Evolutionary conservation across 192 early-diverging fungal genomes (phyloP).

Genomic region (Obelidium mucronatum): DNA sequence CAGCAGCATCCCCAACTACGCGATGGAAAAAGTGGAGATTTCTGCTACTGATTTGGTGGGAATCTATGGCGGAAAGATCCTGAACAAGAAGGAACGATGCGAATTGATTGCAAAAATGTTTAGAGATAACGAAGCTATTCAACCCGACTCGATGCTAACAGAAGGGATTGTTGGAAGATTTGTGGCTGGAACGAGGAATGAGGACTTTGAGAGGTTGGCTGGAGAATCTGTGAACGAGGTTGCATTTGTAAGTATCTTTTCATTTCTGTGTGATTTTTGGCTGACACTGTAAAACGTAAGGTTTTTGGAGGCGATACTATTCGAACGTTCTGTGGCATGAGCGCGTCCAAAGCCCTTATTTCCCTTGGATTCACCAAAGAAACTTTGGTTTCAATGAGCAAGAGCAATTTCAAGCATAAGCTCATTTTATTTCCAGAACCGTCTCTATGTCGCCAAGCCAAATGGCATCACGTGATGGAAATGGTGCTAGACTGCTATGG

Average conservation of each 20-base stretch:
- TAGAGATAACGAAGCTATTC: background rate
- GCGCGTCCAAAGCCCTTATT: background rate
- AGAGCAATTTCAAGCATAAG: background rate
- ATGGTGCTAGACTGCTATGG: constrained; percentile 6
- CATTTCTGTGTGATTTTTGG: background rate
- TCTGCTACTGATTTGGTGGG: background rate
- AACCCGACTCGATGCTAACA: background rate
- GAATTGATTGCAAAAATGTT: background rate
- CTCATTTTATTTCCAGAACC: constrained; percentile 23
- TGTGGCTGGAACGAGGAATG: background rate
- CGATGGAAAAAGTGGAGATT: background rate
- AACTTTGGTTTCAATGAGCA: background rate
- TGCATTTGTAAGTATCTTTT: constrained; percentile 1
- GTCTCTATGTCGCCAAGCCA: background rate
- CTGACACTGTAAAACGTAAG: background rate
- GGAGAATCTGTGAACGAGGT: background rate
- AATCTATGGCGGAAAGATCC: background rate
- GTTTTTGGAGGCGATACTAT: constrained; percentile 29
- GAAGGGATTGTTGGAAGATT: constrained; percentile 23
- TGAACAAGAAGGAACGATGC: constrained; percentile 19
- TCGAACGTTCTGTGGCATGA: background rate
- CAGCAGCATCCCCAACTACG: background rate
- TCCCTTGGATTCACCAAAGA: constrained; percentile 2
- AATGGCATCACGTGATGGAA: constrained; percentile 8
- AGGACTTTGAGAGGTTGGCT: constrained; percentile 6